These are phyloP conservation scores for Rhodomyrtus tomentosa DNA, from an alignment of 345 rosid genomes.

Conservation along the genomic window DNA sequence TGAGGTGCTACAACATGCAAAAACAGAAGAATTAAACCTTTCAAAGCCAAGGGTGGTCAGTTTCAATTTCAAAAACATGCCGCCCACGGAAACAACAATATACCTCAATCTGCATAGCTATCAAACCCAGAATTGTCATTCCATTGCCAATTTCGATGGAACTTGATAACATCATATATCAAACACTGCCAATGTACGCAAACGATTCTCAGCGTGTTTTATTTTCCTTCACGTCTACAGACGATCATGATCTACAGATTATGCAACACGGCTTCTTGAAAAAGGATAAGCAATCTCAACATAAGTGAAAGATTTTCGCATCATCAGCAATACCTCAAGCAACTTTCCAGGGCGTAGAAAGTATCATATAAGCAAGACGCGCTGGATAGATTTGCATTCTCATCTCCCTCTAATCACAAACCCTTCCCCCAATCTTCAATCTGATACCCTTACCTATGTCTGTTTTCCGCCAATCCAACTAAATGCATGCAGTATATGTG, in stretches of 20 bases:
- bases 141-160: conserved; percentile 23
- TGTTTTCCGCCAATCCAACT: background rate
- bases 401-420: background rate
- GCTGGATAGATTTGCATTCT: background rate
- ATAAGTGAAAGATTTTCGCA: background rate
- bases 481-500: background rate
- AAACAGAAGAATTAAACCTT: background rate
- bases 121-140: conserved; percentile 27
- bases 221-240: background rate
- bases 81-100: background rate
- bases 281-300: background rate
- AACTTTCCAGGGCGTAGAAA: background rate
- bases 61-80: background rate
- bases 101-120: conserved; percentile 41
- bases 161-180: background rate
- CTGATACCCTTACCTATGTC: background rate
- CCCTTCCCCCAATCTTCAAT: background rate
- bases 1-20: conserved; percentile 28
- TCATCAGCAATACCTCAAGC: background rate
- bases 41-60: background rate
- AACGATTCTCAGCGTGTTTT: background rate
- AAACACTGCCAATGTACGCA: background rate
- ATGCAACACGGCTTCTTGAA: background rate
- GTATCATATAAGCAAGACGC: background rate
- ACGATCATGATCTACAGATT: background rate